phyloP scores from a whole-genome alignment of 1,139 yeast genomes.

The Nakaseomyces nivariensis region DNA sequence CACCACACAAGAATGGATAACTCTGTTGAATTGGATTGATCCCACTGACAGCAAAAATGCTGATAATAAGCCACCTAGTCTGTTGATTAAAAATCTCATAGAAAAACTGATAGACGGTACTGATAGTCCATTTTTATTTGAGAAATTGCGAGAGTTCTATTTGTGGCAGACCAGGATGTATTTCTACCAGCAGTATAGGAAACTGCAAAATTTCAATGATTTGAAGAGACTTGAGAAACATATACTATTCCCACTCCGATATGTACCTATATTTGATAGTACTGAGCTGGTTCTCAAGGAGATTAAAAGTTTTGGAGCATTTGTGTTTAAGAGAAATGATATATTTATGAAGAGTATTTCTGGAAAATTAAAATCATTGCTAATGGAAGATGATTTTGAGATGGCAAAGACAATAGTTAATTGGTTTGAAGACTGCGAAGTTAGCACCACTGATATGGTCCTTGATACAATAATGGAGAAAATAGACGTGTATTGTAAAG shows the following conservation, averaged over 20 bases:
- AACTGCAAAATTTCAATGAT: constrained; percentile 15
- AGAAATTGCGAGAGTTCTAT: constrained; percentile 15
- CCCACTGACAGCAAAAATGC: constrained; percentile 21
- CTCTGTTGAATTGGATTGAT: constrained; percentile 21
- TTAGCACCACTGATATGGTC: constrained; percentile 27
- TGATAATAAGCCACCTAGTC: constrained; percentile 19
- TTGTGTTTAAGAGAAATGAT: constrained; percentile 17
- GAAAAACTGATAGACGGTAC: constrained; percentile 5
- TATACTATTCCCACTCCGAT: constrained; percentile 20
- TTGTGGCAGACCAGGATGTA: constrained; percentile 16
- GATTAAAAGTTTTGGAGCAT: constrained; percentile 19
- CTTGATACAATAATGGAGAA: constrained; percentile 36
- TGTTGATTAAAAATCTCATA: constrained; percentile 19
- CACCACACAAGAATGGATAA: constrained; percentile 17
- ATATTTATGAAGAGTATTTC: constrained; percentile 11
- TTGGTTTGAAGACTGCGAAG: constrained; percentile 20
- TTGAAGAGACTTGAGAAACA: constrained; percentile 17
- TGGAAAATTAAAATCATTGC: constrained; percentile 9
- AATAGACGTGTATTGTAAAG: constrained; percentile 33
- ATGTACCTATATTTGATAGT: constrained; percentile 11
- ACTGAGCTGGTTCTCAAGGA: constrained; percentile 10
- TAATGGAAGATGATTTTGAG: constrained; percentile 24
- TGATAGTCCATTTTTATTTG: constrained; percentile 7
- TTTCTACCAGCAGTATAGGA: constrained; percentile 13
- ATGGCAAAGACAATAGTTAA: constrained; percentile 13